These are phyloP conservation scores for Phlegmacium glaucopus DNA, from an alignment of 768 basidiomycete genomes.

Conservation along the genomic window DNA sequence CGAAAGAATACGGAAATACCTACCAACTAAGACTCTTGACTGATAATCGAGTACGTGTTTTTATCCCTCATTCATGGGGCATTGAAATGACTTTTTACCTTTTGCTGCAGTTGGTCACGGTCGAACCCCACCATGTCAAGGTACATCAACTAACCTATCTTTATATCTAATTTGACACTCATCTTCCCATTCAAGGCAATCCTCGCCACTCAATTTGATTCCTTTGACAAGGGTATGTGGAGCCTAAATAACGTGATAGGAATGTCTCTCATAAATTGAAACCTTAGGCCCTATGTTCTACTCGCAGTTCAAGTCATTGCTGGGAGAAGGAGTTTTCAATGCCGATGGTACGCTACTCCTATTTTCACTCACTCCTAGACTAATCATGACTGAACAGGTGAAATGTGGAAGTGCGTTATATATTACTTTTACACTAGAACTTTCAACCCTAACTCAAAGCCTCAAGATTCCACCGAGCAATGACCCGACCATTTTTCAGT, in stretches of 20 bases:
- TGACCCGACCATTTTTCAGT: conserved; percentile 71
- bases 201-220: conserved; percentile 46
- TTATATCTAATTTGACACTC: background rate
- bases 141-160: conserved; percentile 8
- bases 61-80: conserved; percentile 12
- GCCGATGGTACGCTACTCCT: conserved; percentile 41
- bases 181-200: conserved; percentile 27
- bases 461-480: conserved; percentile 53
- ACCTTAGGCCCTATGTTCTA: conserved; percentile 21
- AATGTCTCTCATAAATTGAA: background rate
- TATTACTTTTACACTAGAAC: background rate
- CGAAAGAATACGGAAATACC: conserved; percentile 28
- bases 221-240: conserved; percentile 42
- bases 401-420: conserved; percentile 60
- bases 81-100: conserved; percentile 9
- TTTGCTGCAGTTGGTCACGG: conserved; percentile 37
- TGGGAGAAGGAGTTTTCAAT: conserved; percentile 60
- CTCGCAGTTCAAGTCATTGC: conserved; percentile 29
- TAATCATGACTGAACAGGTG: conserved; percentile 29
- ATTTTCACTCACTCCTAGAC: background rate
- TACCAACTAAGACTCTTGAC: conserved; percentile 25
- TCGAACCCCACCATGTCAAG: conserved; percentile 48
- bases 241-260: background rate
- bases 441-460: background rate
- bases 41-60: conserved; percentile 27